Base-by-base conservation (phyloP, 495 filamentous ascomycete species). In the Chaetomium cochliodes region DNA sequence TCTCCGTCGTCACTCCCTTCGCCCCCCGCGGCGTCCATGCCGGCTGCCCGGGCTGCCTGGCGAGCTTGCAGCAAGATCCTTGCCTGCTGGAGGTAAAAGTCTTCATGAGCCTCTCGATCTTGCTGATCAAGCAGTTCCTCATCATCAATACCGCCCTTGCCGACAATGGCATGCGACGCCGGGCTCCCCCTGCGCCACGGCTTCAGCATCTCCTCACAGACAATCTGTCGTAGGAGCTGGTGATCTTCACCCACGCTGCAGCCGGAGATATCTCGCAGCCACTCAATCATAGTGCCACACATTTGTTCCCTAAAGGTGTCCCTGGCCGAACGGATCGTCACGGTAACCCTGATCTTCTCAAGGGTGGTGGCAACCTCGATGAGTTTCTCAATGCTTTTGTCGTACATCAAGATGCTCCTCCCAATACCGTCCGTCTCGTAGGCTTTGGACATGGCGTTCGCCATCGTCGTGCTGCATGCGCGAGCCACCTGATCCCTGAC, bases 271-370 rank as follows among this genome's bases (percentile, higher is more conserved):
- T 98, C 96, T 25, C 86, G 81, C 3, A 98, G 84, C 96, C 96
- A 98, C 70, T 97, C 92, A 61, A 97, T 89, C 66, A 98, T 96
- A n/a, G 93, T 93, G 3, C 87, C 92, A 73, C 92, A 96, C 94
- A 98, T 98, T 74, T 97, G 90, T 77, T 98, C 94, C 64, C 94
- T 83, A 79, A 97, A 98, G 0, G 91, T 97, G 76, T 98, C 94
- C 58, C 94, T 82, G 0, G 96, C 82, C 33, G 96, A 97, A 8
- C 94, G 87, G 64, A 98, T 92, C 5, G 96, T 98, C 61, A 96
- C 90, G 0, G 96, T 98, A 57, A 98, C 87, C 73, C 96, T 96
- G 80, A 97, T 96, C 59, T 94, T 86, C 74, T 98, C 96, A 47
- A 98, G 91, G 33, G 92, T 87, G 69, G 84, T 88, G 8, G 92